phyloP scores from a whole-genome alignment of 768 basidiomycete genomes.

The Agaricus subrufescens region DNA sequence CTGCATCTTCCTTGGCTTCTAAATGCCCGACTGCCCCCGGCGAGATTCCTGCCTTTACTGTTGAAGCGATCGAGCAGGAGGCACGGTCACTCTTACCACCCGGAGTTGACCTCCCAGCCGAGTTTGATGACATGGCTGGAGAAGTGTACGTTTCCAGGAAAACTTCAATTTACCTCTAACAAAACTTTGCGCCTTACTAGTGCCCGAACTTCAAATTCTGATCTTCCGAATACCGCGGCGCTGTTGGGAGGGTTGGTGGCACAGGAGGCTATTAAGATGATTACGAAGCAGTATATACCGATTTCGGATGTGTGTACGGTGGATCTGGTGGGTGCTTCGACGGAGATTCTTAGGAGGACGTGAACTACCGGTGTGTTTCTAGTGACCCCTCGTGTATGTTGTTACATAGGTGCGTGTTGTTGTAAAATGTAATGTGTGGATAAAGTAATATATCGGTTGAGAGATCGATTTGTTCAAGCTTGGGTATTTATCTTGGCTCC shows the following conservation, averaged over 20 bases:
- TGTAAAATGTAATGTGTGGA: too few relatives aligned
- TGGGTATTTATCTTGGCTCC: slow-evolving; percentile 30
- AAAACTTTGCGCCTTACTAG: slow-evolving; percentile 32
- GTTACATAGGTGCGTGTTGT: too few relatives aligned
- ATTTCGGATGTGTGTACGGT: slow-evolving; percentile 80
- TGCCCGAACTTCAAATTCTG: slow-evolving; percentile 73
- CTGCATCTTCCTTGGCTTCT: slow-evolving; percentile 35
- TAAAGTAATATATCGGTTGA: too few relatives aligned
- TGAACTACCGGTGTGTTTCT: background rate
- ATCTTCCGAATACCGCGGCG: slow-evolving; percentile 91
- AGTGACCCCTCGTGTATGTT: too few relatives aligned
- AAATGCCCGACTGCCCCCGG: slow-evolving; percentile 18
- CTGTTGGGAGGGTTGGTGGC: slow-evolving; percentile 92
- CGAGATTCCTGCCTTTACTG: slow-evolving; percentile 30
- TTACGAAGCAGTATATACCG: slow-evolving; percentile 94
- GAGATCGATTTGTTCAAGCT: slow-evolving; percentile 22
- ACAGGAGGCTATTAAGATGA: slow-evolving; percentile 96
- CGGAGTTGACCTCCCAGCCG: slow-evolving; percentile 46
- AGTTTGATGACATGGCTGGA: slow-evolving; percentile 57
- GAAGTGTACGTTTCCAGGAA: slow-evolving; percentile 60
- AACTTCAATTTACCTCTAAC: slow-evolving; percentile 8
- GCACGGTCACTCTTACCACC: slow-evolving; percentile 47
- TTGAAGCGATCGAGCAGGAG: slow-evolving; percentile 48
- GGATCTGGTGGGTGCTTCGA: slow-evolving; percentile 81
- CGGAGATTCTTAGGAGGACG: slow-evolving; percentile 41